These are phyloP conservation scores for Chrysopogon serrulatus DNA, from an alignment of 176 grass and related monocot species.

Conservation along the genomic window DNA sequence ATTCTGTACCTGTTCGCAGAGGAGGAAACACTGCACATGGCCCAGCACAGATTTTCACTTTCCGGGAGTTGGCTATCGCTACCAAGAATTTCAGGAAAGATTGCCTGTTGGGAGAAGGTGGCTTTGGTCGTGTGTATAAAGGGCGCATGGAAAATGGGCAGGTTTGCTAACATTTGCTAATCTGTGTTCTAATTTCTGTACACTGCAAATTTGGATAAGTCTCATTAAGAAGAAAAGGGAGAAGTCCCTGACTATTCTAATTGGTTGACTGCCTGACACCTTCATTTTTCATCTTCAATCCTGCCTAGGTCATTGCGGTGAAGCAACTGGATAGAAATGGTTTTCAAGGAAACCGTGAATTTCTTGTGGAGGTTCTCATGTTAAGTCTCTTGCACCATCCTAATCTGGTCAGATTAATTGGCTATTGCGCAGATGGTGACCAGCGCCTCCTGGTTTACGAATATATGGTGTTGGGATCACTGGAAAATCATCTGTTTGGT, in stretches of 20 bases:
- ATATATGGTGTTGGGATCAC: conserved; percentile 83
- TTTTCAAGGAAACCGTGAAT: conserved; percentile 96
- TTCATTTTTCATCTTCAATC: conserved; percentile 8
- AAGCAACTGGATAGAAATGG: conserved; percentile 95
- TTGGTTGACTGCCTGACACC: not conserved
- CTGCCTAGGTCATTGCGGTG: conserved; percentile 70
- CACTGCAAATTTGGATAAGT: conserved; percentile 7
- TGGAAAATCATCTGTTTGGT: conserved; percentile 97
- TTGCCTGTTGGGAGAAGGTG: conserved; percentile 83
- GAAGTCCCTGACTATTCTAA: conserved; percentile 19
- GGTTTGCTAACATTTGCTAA: conserved; percentile 29
- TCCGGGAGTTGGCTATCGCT: conserved; percentile 69
- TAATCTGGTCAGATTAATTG: conserved; percentile 96
- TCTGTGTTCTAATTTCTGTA: not conserved
- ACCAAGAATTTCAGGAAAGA: conserved; percentile 83
- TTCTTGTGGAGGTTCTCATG: conserved; percentile 99
- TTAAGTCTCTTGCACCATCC: conserved; percentile 89
- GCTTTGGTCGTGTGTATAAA: conserved; percentile 86
- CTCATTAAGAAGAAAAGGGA: not conserved
- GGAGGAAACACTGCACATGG: conserved; percentile 47
- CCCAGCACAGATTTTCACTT: conserved; percentile 74
- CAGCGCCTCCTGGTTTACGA: conserved; percentile 97
- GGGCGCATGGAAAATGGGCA: conserved; percentile 80
- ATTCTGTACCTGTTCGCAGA: conserved; percentile 43
- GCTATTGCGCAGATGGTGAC: conserved; percentile 94